Percentiles rank a stretch among this genome's conserved stretches.
Evolutionary conservation across 1,284 basidiomycete genomes (phyloP).

Genomic region (Rhodotorula sp.): DNA sequence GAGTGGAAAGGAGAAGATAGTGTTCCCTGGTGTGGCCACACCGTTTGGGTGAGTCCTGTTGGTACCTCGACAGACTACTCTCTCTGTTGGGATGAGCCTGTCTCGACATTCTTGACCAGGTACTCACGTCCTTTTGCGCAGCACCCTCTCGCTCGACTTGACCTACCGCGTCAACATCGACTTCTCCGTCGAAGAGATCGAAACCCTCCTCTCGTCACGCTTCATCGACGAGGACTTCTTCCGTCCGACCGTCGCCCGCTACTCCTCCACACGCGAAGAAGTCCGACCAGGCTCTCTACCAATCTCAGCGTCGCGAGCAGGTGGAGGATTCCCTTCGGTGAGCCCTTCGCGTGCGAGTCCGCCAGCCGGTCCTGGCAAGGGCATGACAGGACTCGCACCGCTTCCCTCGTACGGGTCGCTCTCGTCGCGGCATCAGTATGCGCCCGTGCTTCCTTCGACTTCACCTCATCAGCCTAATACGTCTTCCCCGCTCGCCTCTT

Average conservation of each 20-base stretch:
- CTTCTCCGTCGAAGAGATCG: slow-evolving; percentile 44
- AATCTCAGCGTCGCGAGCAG: neutral
- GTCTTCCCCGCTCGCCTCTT: neutral
- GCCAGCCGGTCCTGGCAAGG: neutral
- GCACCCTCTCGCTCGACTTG: slow-evolving; percentile 32
- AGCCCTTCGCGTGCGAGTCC: neutral
- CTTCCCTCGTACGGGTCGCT: slow-evolving; percentile 32
- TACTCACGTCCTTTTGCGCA: slow-evolving; percentile 5
- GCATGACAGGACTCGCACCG: slow-evolving; percentile 1
- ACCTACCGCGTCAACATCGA: slow-evolving; percentile 42
- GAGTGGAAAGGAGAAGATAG: slow-evolving; percentile 31
- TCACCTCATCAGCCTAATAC: neutral
- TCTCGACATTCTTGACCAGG: neutral
- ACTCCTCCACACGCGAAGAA: slow-evolving; percentile 2
- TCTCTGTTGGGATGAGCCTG: neutral
- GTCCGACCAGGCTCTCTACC: slow-evolving; percentile 32
- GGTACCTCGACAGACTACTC: fast-evolving
- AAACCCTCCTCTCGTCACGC: slow-evolving; percentile 43
- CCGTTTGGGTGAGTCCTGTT: slow-evolving; percentile 38
- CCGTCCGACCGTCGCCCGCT: slow-evolving; percentile 39
- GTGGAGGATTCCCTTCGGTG: too few relatives aligned
- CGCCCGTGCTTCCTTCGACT: neutral
- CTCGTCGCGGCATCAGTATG: slow-evolving; percentile 33
- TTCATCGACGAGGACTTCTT: slow-evolving; percentile 47
- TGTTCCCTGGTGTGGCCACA: slow-evolving; percentile 40